phyloP scores from a whole-genome alignment of 345 rosid genomes.

The Eucalyptus sideroxylon region DNA sequence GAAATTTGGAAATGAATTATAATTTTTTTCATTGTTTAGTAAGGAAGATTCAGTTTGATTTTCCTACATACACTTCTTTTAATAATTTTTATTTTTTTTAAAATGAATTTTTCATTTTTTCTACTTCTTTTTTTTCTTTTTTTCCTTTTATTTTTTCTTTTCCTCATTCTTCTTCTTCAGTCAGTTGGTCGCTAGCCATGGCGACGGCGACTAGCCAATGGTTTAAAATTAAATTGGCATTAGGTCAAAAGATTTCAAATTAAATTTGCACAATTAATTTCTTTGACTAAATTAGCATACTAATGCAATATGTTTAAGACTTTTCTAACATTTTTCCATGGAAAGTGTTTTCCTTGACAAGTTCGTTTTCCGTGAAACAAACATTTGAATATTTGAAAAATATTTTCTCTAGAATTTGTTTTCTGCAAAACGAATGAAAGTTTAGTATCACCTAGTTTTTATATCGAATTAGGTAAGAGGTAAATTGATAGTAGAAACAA shows the following conservation, averaged over 20 bases:
- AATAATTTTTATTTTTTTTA: no score
- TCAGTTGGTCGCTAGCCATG: accelerated
- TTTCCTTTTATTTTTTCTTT: no score
- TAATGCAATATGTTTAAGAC: accelerated
- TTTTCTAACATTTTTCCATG: no score
- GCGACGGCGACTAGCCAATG: accelerated
- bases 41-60: no score
- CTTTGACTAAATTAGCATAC: accelerated
- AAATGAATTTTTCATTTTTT: accelerated
- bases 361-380: accelerated
- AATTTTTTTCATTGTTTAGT: no score
- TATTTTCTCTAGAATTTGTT: accelerated
- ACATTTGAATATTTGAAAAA: accelerated
- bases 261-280: no score
- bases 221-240: accelerated
- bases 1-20: no score
- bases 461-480: background rate
- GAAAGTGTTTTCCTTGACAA: accelerated
- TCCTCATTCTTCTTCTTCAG: no score
- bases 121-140: no score
- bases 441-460: background rate
- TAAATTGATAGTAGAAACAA: background rate
- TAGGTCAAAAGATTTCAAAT: no score
- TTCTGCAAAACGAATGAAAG: accelerated
- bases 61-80: accelerated